Base-by-base conservation (phyloP, 2,329 filamentous ascomycete genomes). In the Septoria linicola region DNA sequence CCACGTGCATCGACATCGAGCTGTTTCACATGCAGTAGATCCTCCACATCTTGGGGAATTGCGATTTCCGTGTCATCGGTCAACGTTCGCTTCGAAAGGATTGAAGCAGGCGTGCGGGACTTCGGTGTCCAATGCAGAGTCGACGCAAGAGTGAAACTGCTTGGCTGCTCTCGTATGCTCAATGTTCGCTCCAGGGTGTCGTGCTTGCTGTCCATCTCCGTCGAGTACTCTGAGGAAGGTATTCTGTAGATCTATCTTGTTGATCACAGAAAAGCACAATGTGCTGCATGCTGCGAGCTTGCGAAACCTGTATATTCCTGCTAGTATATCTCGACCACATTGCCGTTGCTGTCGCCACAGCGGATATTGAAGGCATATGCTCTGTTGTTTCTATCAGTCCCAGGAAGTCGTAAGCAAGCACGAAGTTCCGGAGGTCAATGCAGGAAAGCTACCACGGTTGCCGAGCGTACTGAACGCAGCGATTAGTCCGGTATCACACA, bases 1-100 rank as follows among this genome's bases (percentile, higher is more conserved):
- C 59, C 59, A 30, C 52, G 23, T 6, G 16, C n/a, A 44, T 55
- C 45, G 30, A 59, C 55, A 14, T 44, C 27, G 37, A 62, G 42
- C 8, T 57, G 55, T 42, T 48, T 53, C 10, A 41, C 53, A 7
- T 42, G 21, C 30, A 45, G 31, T 6, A 45, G 42, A 8, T 45
- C 42, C n/a, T 16, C 10, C 20, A 45, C 42, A 16, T 20, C n/a
- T 23, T 23, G 42, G 4, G 42, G 42, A n/a, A 45, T 39, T 10
- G 8, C 36, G 3, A 21, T 17, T 3, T 21, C 16, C 16, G 36
- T 39, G 7, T 39, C 36, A 20, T 23, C 36, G 11, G 31, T 34
- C 31, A 34, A 16, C 11, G 31, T 34, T n/a, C 31, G 31, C n/a
- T 34, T 34, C 14, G 36, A 39, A 7, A 39, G 36, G 19, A 21